Percentiles rank a stretch among this genome's conserved stretches.
phyloP scores from a whole-genome alignment of 2,329 filamentous ascomycete species.

The Arthrobotrys iridis region DNA sequence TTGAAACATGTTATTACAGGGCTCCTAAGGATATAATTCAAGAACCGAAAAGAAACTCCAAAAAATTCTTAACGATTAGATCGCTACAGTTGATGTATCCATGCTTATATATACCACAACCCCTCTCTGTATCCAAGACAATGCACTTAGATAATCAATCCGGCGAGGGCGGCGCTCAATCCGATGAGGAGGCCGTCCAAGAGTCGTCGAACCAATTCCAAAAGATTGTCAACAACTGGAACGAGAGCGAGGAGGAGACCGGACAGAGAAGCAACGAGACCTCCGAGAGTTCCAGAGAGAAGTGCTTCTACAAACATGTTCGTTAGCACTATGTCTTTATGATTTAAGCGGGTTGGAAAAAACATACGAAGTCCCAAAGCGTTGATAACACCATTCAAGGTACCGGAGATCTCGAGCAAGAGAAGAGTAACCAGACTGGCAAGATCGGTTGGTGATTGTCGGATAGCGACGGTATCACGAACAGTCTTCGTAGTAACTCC shows the following conservation, averaged over 20 bases:
- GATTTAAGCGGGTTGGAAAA: not conserved
- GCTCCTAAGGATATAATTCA: too few relatives aligned
- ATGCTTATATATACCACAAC: slow-evolving; percentile 22
- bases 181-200: slow-evolving; percentile 24
- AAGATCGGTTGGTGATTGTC: slow-evolving; percentile 15
- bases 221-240: slow-evolving; percentile 29
- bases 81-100: not conserved
- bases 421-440: slow-evolving; percentile 2
- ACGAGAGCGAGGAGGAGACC: slow-evolving; percentile 30
- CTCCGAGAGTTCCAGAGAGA: slow-evolving; percentile 30
- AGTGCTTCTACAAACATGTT: slow-evolving; percentile 7
- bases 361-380: slow-evolving; percentile 38
- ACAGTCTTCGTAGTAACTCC: not conserved
- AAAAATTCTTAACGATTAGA: not conserved
- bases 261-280: slow-evolving; percentile 28
- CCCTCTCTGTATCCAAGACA: not conserved
- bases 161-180: slow-evolving; percentile 20
- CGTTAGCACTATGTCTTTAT: not conserved
- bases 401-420: slow-evolving; percentile 25
- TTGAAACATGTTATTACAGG: not conserved
- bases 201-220: slow-evolving; percentile 4
- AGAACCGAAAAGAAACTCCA: not conserved
- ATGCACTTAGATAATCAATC: slow-evolving; percentile 21
- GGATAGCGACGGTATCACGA: not conserved
- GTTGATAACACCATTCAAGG: slow-evolving; percentile 25